Conservation (phyloP, 768 basidiomycete species). For the Tylopilus subfusipes region DNA sequence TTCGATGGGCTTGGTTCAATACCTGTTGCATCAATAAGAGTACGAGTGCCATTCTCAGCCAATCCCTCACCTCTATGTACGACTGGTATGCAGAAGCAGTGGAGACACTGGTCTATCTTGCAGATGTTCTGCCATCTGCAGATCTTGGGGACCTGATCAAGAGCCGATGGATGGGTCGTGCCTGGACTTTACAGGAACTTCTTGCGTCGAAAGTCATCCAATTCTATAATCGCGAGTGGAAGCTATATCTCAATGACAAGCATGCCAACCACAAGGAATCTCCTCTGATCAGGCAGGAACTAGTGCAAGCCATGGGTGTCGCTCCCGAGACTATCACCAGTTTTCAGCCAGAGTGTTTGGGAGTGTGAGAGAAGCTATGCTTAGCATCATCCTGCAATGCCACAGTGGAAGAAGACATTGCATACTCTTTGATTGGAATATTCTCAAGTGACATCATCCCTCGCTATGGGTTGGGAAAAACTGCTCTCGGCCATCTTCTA, state of each 20-base stretch:
- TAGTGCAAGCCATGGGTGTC: constrained; percentile 6
- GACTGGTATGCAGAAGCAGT: neutral
- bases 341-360: constrained; percentile 3
- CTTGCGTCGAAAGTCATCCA: constrained; percentile 9
- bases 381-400: constrained; percentile 7
- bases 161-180: neutral
- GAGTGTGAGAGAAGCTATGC: constrained; percentile 7
- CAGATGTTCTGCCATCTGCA: neutral
- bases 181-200: neutral
- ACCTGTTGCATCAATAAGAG: neutral
- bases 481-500: constrained; percentile 5
- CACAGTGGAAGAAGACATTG: constrained; percentile 3
- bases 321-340: neutral
- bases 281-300: constrained; percentile 5
- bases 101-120: neutral
- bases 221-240: constrained; percentile 10
- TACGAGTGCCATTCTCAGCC: too few species aligned
- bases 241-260: constrained; percentile 3
- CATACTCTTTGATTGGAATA: neutral
- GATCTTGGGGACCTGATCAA: neutral
- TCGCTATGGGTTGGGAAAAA: constrained; percentile 3
- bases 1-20: too few species aligned
- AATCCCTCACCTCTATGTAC: neutral
- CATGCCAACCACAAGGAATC: constrained; percentile 1
- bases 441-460: constrained; percentile 6